Evolutionary conservation across 2,329 filamentous ascomycete species (phyloP), one percentile per base, ranked within the genome.

Genomic region (Alternaria arbusti): DNA sequence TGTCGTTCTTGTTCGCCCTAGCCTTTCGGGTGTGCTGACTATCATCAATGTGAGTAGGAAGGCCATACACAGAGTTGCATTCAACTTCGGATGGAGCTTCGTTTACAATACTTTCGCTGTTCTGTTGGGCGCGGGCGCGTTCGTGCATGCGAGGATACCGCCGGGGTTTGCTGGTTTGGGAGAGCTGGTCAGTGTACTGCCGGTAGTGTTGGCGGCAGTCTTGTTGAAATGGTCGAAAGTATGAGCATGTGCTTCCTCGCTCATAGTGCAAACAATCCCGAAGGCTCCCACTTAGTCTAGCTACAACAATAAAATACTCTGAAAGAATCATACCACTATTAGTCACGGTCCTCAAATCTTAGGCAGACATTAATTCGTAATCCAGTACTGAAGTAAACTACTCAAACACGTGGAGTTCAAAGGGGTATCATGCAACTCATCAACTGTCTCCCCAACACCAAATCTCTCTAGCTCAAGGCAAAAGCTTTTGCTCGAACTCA

Each of bases 41-140:
- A 79, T 89, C 28, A 85, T 94, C 4, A 82, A 86, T 23, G 70
- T 90, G 3, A 85, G 83, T 8, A 70, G 70, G 23, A 78, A 76
- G n/a, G 71, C 84, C 0, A 77, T 83, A 13, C 65, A 67, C n/a
- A 72, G 75, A 25, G 74, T 86, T 65, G 76, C 76, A 15, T 89
- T 93, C 81, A 93, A 93, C 74, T 92, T 94, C 74, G 82, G 71
- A 0, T 94, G 91, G 91, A 87, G 87, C 57, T 87, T 87, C 57
- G 81, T 91, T 1, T 94, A 94, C 79, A 94, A 94, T 70, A 55
- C 88, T 3, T 86, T 92, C 64, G 91, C 91, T 0, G 81, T 94
- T 2, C 77, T 92, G 49, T 82, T 93, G 0, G 90, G 86, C 1
- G 85, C 86, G 0, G 91, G 91, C 0, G 75, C 73, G 1, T 74